A percentile compares a stretch with the other conserved stretches of the same genome.
phyloP scores from a whole-genome alignment of 495 filamentous ascomycete genomes.

The Xylaria bambusicola region DNA sequence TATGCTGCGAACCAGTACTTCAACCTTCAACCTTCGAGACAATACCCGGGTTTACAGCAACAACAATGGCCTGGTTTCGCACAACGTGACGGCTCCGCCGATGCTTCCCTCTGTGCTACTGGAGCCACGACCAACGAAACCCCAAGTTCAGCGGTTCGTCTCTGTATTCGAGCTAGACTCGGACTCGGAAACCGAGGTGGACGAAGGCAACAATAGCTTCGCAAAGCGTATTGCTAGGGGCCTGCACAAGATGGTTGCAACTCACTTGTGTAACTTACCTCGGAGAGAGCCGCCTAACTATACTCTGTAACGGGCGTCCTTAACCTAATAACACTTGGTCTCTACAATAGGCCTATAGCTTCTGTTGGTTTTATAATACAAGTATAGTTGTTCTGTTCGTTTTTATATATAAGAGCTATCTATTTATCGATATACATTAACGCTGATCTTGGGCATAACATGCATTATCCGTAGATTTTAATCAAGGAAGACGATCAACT shows the following conservation, averaged over 20 bases:
- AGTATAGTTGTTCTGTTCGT: too few relatives aligned
- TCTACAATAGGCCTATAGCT: too few relatives aligned
- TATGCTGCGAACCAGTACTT: slow-evolving; percentile 22
- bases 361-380: too few relatives aligned
- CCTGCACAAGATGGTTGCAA: slow-evolving; percentile 35
- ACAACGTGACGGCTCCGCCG: slow-evolving; percentile 18
- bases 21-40: slow-evolving; percentile 29
- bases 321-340: too few relatives aligned
- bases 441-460: too few relatives aligned
- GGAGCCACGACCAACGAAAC: slow-evolving; percentile 4
- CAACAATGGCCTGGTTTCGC: neutral
- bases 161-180: slow-evolving; percentile 35
- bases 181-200: slow-evolving; percentile 26
- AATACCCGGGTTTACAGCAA: neutral
- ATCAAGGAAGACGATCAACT: too few relatives aligned
- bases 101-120: slow-evolving; percentile 15
- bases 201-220: slow-evolving; percentile 20
- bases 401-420: too few relatives aligned
- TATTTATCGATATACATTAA: too few relatives aligned
- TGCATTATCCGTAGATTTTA: too few relatives aligned
- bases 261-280: too few relatives aligned
- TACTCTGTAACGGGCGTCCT: too few relatives aligned
- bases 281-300: too few relatives aligned
- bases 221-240: slow-evolving; percentile 32
- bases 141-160: slow-evolving; percentile 24